Base-by-base conservation (phyloP, 192 early-diverging fungal genomes). In the Coemansia sp. region DNA sequence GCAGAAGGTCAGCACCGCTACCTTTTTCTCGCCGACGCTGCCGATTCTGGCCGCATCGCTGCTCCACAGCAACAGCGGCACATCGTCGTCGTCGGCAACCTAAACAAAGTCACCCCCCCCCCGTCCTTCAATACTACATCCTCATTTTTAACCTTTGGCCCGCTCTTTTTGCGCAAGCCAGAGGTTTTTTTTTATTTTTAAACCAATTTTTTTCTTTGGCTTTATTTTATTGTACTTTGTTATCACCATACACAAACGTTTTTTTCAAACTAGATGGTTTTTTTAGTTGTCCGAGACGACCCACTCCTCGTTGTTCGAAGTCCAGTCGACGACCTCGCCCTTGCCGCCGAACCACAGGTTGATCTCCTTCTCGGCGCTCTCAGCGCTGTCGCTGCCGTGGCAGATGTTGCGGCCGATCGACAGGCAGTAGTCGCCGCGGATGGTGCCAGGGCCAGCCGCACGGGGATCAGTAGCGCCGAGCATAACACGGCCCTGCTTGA, bases 381-480 rank as follows among this genome's bases (percentile, higher is more conserved):
- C 93, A 34, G 87, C 87, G 55, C 86, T 87, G 72, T 95, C 93
- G 60, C 89, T 91, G 64, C 90, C 93, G 82, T 94, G 92, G 82
- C 91, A 87, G 69, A 90, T 84, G 80, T 93, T 95, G 71, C 87
- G 88, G 52, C 88, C 90, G 67, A 90, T 83, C 50, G 84, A 78
- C 72, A 85, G 78, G 80, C 88, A 90, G 81, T 84, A 91, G 74
- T 91, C 90, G 52, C 90, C 92, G 64, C 94, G 91, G 83, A 96
- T 92, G 61, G 90, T 91, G 52, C 94, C 94, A 51, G 93, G 91
- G 48, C 83, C 86, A 54, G 94, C 81, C 22, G 88, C 88, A 67
- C 90, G 82, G 60, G 95, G 95, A 82, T 95, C 93, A 63, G 95
- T 97, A 29, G 91, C 94, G 58, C 94, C 94, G 67, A 95, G 86